A percentile compares a stretch with the other conserved stretches of the same genome.
Conservation (phyloP, 345 rosid species). For the Erysimum cheiranthoides region DNA sequence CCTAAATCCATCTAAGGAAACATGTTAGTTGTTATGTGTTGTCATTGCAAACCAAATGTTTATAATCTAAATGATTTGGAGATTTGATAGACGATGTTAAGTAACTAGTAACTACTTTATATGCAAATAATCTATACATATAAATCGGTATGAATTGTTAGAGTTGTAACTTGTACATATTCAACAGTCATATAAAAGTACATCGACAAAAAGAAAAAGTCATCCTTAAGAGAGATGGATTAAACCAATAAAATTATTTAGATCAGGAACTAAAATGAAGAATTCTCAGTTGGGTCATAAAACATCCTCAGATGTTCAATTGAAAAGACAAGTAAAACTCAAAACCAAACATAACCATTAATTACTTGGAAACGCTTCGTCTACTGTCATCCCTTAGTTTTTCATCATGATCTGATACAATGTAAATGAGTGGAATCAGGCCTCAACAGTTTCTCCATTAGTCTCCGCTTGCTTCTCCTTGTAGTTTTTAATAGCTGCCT, state of each 20-base stretch:
- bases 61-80: no score
- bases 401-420: not conserved
- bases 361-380: not conserved
- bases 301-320: not conserved
- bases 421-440: conserved; percentile 31
- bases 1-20: no score
- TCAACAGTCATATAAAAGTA: no score
- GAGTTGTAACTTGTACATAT: no score
- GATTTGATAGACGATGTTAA: no score
- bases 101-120: no score
- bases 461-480: conserved; percentile 58
- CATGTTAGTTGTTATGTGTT: no score
- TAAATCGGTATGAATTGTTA: no score
- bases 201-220: no score
- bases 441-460: conserved; percentile 52
- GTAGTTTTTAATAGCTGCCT: conserved; percentile 78
- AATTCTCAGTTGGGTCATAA: not conserved
- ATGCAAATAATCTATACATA: no score
- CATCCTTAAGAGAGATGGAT: no score
- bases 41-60: no score
- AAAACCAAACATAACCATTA: not conserved
- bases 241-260: not conserved
- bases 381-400: not conserved
- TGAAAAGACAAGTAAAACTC: not conserved
- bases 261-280: not conserved